Evolutionary conservation across 208 protist genomes (phyloP), one percentile per base, ranked within the genome.

Genomic region (Trypanosoma brucei): DNA sequence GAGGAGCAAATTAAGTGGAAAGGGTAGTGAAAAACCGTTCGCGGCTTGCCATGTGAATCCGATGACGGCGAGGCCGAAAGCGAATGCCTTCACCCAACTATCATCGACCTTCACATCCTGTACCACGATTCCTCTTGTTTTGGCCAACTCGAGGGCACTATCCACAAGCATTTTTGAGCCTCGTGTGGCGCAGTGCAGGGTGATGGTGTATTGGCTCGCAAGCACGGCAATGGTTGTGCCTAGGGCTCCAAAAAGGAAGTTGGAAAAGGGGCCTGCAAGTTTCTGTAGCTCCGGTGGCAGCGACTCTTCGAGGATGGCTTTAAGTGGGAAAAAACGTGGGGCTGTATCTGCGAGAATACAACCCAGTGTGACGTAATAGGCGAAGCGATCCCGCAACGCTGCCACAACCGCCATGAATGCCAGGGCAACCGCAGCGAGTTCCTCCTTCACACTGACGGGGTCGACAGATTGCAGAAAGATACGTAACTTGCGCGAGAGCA

Each of bases 11-110:
- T 84, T 89, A 39, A 95, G 59, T 5, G 90, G 87, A 68, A 95
- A 95, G 0, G 83, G 79, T 9, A 92, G 50, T 13, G 76, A 59
- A 51, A 78, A 79, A 31, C 67, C 62, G 46, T 76, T 59, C 62
- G 84, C 71, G 7, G 71, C 60, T 72, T 95, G 90, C 72, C 84
- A 95, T 34, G 86, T 58, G 59, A 95, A 77, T 38, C 90, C 90
- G 50, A 87, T 51, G 49, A 59, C 52, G 2, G 85, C 75, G 30
- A 95, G 58, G 8, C 83, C 68, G 33, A 55, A 60, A 3, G 85
- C 66, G 3, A 89, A 66, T n/a, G 67, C 49, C 49, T 75, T 72
- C 7, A 68, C 75, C 56, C 76, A 83, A 30, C 44, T 45, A 60
- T 54, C 72, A 33, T 84, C 55, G 57, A 81, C 44, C 30, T 72